phyloP scores from a whole-genome alignment of 2,329 filamentous ascomycete genomes.

The Fusarium keratoplasticum region DNA sequence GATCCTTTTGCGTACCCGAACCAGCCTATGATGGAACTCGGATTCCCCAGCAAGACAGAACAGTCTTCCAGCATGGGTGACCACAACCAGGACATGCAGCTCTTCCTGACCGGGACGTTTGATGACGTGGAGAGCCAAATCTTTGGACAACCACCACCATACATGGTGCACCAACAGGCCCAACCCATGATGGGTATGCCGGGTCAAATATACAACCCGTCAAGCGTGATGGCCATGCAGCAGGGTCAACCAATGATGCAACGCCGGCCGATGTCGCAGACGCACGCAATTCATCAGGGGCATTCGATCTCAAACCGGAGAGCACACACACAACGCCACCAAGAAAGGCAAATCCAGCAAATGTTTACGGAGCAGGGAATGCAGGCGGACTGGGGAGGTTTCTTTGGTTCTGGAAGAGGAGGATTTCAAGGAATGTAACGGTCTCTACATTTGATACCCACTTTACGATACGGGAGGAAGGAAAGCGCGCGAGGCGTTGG shows the following conservation, averaged over 20 bases:
- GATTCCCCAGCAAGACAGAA: constrained; percentile 52
- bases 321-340: constrained; percentile 46
- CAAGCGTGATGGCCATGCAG: constrained; percentile 57
- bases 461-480: constrained; percentile 46
- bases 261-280: constrained; percentile 36
- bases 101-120: constrained; percentile 64
- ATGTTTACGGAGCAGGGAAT: constrained; percentile 62
- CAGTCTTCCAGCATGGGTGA: constrained; percentile 50
- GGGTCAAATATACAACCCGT: constrained; percentile 58
- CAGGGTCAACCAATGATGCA: constrained; percentile 47
- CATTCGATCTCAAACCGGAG: constrained; percentile 40
- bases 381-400: constrained; percentile 59
- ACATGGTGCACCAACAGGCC: constrained; percentile 65
- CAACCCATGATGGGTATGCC: constrained; percentile 57
- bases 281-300: constrained; percentile 41
- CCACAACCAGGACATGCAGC: constrained; percentile 54
- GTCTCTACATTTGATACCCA: constrained; percentile 54
- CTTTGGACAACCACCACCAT: constrained; percentile 77
- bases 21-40: constrained; percentile 75
- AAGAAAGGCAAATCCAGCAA: constrained; percentile 60
- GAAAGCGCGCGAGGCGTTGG: constrained; percentile 43
- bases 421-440: constrained; percentile 58
- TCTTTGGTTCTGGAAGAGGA: constrained; percentile 58
- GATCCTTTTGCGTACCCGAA: constrained; percentile 86
- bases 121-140: constrained; percentile 80